These are phyloP conservation scores for Cladosporium colombiae DNA, from an alignment of 2,329 filamentous ascomycete genomes.

Conservation along the genomic window DNA sequence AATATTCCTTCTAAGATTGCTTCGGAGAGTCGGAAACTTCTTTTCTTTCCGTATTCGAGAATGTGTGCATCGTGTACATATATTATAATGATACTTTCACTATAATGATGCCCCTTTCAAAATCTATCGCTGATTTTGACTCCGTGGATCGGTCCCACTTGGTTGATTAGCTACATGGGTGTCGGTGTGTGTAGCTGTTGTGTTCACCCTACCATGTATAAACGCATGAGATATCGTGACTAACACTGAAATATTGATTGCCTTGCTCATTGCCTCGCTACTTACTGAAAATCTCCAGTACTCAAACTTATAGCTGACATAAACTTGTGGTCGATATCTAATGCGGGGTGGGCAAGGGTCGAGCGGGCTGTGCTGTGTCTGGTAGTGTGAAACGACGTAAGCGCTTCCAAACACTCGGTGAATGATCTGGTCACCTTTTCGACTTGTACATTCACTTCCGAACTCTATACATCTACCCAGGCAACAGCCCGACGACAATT, in stretches of 20 bases:
- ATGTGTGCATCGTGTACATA: background rate
- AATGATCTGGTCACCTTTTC: background rate
- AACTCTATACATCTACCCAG: background rate
- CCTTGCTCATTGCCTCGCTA: background rate
- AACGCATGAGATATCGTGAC: background rate
- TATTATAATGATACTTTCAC: background rate
- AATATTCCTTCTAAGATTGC: background rate
- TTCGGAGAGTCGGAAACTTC: background rate
- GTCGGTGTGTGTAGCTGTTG: background rate
- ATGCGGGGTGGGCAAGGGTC: conserved; percentile 1
- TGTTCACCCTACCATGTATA: background rate
- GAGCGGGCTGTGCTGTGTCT: background rate
- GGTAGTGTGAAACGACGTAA: conserved; percentile 1
- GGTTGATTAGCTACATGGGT: background rate
- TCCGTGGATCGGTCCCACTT: background rate
- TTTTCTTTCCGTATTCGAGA: background rate
- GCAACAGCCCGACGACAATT: background rate
- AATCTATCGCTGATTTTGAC: background rate
- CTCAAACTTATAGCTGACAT: background rate
- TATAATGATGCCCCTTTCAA: background rate
- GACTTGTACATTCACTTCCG: background rate
- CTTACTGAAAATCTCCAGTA: background rate
- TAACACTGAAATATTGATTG: background rate
- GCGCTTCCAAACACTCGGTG: background rate
- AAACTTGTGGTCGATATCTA: background rate